These are phyloP conservation scores for Phytophthora nicotianae DNA, from an alignment of 352 stramenopile species.

Conservation along the genomic window DNA sequence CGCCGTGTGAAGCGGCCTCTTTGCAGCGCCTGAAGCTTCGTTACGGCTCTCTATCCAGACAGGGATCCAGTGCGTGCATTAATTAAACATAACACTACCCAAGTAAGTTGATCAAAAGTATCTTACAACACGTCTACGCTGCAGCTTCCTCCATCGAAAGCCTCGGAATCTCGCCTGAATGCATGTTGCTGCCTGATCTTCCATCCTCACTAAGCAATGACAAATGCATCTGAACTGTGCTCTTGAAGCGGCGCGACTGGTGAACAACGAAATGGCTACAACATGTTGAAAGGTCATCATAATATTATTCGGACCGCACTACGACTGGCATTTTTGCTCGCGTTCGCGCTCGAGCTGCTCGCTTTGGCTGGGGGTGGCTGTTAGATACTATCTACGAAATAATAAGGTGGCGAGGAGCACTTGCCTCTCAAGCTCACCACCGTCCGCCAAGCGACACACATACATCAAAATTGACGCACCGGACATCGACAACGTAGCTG, in stretches of 20 bases:
- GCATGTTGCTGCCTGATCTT: slow-evolving; percentile 48
- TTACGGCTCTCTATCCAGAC: slow-evolving; percentile 49
- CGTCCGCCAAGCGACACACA: slow-evolving; percentile 31
- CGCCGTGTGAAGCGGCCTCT: slow-evolving; percentile 59
- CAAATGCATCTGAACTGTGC: background rate
- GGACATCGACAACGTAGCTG: slow-evolving; percentile 24
- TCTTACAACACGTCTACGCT: slow-evolving; percentile 43
- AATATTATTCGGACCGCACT: slow-evolving; percentile 37
- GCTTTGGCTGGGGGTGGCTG: slow-evolving; percentile 23
- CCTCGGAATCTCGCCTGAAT: slow-evolving; percentile 66
- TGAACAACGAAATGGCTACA: slow-evolving; percentile 20
- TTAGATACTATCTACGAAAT: slow-evolving; percentile 36
- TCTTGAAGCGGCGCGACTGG: slow-evolving; percentile 29
- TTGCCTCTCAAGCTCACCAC: slow-evolving; percentile 21
- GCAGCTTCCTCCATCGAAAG: slow-evolving; percentile 33
- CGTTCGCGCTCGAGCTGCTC: slow-evolving; percentile 13
- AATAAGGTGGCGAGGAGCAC: slow-evolving; percentile 21
- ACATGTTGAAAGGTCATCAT: slow-evolving; percentile 21
- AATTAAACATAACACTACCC: slow-evolving; percentile 3
- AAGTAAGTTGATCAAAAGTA: slow-evolving; percentile 7
- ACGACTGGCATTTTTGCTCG: slow-evolving; percentile 26
- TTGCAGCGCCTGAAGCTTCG: slow-evolving; percentile 59
- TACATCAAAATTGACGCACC: slow-evolving; percentile 39
- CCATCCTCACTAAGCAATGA: slow-evolving; percentile 13
- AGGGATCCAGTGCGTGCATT: slow-evolving; percentile 7